Evolutionary conservation across 352 stramenopile species (phyloP).

Genomic region (Globisporangium megalacanthum): DNA sequence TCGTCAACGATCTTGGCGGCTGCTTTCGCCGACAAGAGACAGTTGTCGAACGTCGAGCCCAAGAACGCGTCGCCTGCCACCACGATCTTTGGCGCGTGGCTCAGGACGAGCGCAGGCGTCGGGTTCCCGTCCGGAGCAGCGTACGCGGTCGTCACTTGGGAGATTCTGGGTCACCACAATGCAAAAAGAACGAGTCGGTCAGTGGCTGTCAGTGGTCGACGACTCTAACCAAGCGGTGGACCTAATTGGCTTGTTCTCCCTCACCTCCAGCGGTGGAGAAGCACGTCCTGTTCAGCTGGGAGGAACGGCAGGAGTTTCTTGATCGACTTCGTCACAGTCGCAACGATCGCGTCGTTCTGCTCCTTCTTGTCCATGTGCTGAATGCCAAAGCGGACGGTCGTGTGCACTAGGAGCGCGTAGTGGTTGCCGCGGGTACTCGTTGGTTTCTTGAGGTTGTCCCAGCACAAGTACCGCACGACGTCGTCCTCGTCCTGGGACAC

Average conservation of each 20-base stretch:
- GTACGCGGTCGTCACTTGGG: slow-evolving; percentile 51
- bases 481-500: slow-evolving; percentile 44
- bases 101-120: slow-evolving; percentile 31
- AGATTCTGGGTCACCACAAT: slow-evolving; percentile 33
- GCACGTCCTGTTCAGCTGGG: slow-evolving; percentile 31
- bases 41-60: slow-evolving; percentile 70
- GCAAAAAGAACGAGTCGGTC: background rate
- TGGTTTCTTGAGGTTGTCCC: slow-evolving; percentile 68
- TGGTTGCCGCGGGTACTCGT: background rate
- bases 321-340: slow-evolving; percentile 39
- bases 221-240: no score
- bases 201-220: background rate
- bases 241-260: background rate
- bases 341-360: slow-evolving; percentile 47
- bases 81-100: slow-evolving; percentile 44
- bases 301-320: slow-evolving; percentile 53
- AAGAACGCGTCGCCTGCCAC: slow-evolving; percentile 63
- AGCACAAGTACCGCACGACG: slow-evolving; percentile 70
- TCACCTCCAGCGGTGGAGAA: slow-evolving; percentile 68
- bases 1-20: slow-evolving; percentile 21
- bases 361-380: slow-evolving; percentile 54
- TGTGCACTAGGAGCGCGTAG: slow-evolving; percentile 55
- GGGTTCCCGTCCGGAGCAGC: slow-evolving; percentile 15
- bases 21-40: slow-evolving; percentile 52
- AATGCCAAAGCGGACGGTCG: slow-evolving; percentile 50